phyloP scores from a whole-genome alignment of 2,329 filamentous ascomycete genomes.

The Penicillium glabrum region DNA sequence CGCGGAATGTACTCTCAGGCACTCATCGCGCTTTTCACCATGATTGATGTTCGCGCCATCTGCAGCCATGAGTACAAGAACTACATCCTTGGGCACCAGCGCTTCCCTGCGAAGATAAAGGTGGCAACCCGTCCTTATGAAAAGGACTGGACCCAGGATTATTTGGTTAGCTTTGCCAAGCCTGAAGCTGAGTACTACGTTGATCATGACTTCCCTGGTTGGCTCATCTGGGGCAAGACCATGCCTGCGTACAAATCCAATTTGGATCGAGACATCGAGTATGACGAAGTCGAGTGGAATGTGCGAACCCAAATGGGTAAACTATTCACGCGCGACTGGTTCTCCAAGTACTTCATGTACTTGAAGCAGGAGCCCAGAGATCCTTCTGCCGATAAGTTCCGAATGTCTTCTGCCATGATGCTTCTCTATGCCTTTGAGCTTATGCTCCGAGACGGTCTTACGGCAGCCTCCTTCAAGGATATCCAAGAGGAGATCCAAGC shows the following conservation, averaged over 20 bases:
- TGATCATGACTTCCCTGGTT: slow-evolving; percentile 88
- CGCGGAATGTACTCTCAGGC: slow-evolving; percentile 78
- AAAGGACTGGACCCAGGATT: slow-evolving; percentile 73
- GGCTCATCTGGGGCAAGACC: slow-evolving; percentile 90
- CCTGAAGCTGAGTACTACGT: slow-evolving; percentile 83
- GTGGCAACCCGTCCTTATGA: slow-evolving; percentile 74
- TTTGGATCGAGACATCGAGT: slow-evolving; percentile 65
- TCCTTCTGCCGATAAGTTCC: slow-evolving; percentile 76
- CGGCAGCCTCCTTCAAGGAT: slow-evolving; percentile 78
- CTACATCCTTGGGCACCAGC: slow-evolving; percentile 78
- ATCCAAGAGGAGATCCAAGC: slow-evolving; percentile 76
- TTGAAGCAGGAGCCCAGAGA: slow-evolving; percentile 96
- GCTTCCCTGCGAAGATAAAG: slow-evolving; percentile 72
- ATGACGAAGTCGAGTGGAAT: slow-evolving; percentile 75
- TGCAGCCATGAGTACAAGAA: slow-evolving; percentile 86
- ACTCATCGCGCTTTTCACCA: slow-evolving; percentile 76
- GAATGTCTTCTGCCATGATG: slow-evolving; percentile 82
- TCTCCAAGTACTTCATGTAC: slow-evolving; percentile 83
- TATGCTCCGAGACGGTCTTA: slow-evolving; percentile 72
- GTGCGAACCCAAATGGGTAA: slow-evolving; percentile 77
- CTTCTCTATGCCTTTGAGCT: slow-evolving; percentile 89
- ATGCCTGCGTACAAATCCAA: slow-evolving; percentile 78
- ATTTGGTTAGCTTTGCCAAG: slow-evolving; percentile 73
- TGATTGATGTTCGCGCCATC: slow-evolving; percentile 80
- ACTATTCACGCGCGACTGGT: slow-evolving; percentile 80